Evolutionary conservation across 2,329 filamentous ascomycete species (phyloP).

Genomic region (Aspergillus udagawae): DNA sequence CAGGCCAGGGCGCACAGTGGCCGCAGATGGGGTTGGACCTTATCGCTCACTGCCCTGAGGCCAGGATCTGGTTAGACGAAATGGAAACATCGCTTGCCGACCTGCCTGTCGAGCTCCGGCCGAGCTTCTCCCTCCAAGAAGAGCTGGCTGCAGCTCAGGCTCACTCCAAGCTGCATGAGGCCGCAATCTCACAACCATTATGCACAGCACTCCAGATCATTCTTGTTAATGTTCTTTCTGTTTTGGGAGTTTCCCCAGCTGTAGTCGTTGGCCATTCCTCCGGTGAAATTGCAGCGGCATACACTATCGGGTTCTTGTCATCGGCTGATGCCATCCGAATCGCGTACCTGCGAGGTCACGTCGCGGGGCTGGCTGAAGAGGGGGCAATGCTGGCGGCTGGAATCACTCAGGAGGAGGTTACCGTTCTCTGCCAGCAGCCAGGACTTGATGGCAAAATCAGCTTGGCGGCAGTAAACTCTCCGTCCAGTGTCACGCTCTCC

Average conservation of each 20-base stretch:
- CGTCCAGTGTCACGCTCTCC: conserved; percentile 37
- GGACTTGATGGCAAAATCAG: conserved; percentile 13
- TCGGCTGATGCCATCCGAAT: conserved; percentile 41
- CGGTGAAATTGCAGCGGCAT: conserved; percentile 51
- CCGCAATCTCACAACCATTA: conserved; percentile 23
- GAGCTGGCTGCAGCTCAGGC: conserved; percentile 11
- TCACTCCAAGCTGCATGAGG: conserved; percentile 16
- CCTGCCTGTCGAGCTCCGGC: too few species aligned
- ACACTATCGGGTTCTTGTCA: conserved; percentile 45
- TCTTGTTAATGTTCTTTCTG: conserved; percentile 21
- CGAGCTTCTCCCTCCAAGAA: background rate
- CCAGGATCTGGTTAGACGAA: conserved; percentile 3
- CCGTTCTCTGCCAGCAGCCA: conserved; percentile 8
- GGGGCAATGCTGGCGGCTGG: conserved; percentile 35
- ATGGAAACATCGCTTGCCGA: too few species aligned
- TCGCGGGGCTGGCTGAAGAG: conserved; percentile 7
- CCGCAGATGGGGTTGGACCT: too few species aligned
- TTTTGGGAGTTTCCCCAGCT: conserved; percentile 30
- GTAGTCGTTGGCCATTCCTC: conserved; percentile 48
- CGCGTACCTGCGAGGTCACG: conserved; percentile 45
- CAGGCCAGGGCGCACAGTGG: conserved; percentile 6
- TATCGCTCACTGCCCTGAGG: too few species aligned
- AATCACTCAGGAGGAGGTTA: conserved; percentile 19
- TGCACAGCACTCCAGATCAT: conserved; percentile 26
- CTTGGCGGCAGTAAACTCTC: conserved; percentile 34